These are phyloP conservation scores for Jatropha podagrica DNA, from an alignment of 441 rosid genomes.

Conservation along the genomic window DNA sequence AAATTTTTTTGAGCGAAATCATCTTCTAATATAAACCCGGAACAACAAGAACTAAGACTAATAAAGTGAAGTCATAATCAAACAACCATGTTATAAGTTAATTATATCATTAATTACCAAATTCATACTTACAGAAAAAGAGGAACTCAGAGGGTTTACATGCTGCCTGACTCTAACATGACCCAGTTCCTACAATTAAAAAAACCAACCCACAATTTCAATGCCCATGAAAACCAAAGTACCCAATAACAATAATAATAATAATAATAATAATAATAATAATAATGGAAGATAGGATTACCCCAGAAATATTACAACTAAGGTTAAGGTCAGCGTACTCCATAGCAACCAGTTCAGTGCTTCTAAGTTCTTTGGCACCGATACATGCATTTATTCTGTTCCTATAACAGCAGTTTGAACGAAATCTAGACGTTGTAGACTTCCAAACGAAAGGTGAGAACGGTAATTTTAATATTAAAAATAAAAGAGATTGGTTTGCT, in stretches of 20 bases:
- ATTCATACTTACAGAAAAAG: conserved; percentile 57
- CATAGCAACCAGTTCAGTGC: conserved; percentile 63
- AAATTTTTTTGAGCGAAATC: conserved; percentile 11
- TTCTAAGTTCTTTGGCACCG: conserved; percentile 38
- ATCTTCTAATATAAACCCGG: background rate
- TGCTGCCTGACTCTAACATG: conserved; percentile 84
- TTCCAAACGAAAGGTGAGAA: conserved; percentile 7
- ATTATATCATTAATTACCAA: background rate
- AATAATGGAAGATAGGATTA: conserved; percentile 18
- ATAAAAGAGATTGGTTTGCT: conserved; percentile 34
- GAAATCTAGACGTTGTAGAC: conserved; percentile 4
- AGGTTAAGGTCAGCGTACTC: conserved; percentile 86
- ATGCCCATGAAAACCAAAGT: background rate
- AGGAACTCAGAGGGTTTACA: conserved; percentile 86
- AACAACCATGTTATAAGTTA: background rate
- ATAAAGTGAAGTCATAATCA: background rate
- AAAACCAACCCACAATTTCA: background rate
- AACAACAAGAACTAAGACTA: conserved; percentile 3
- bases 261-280: too few species aligned
- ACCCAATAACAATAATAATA: too few species aligned
- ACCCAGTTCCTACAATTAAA: conserved; percentile 62
- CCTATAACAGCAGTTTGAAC: background rate
- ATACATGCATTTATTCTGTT: conserved; percentile 10
- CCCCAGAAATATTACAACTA: conserved; percentile 53
- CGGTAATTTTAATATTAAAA: conserved; percentile 18